These are phyloP conservation scores for Magnusiomyces ingens DNA, from an alignment of 1,139 yeast species.

Conservation along the genomic window DNA sequence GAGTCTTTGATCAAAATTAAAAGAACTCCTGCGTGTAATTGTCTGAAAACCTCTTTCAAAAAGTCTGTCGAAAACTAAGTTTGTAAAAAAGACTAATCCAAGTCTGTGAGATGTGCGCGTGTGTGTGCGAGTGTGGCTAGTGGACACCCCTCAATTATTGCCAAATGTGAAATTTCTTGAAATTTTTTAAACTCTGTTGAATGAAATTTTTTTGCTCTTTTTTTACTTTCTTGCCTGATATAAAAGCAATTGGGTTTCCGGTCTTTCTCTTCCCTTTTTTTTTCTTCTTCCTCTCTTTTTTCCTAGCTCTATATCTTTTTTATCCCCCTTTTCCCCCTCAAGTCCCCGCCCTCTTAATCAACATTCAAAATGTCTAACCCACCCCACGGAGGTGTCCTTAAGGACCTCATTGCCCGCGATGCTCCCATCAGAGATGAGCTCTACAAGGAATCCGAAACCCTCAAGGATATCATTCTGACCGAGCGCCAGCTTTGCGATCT, in stretches of 20 bases:
- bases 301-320: background rate
- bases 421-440: constrained; percentile 51
- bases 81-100: too few species aligned
- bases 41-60: too few species aligned
- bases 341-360: background rate
- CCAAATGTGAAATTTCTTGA: too few species aligned
- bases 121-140: too few species aligned
- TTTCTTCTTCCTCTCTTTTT: constrained; percentile 4
- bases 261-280: constrained; percentile 6
- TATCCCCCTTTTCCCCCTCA: background rate
- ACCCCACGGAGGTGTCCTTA: constrained; percentile 87
- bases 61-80: too few species aligned
- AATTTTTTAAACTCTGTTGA: too few species aligned
- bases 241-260: background rate
- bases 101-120: too few species aligned
- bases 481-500: constrained; percentile 91
- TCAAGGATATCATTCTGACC: constrained; percentile 54
- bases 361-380: constrained; percentile 49
- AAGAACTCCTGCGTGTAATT: too few species aligned
- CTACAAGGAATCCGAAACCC: constrained; percentile 49
- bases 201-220: too few species aligned
- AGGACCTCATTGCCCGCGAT: constrained; percentile 83
- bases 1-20: too few species aligned
- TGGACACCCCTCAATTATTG: too few species aligned
- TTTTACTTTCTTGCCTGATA: too few species aligned